Conservation (phyloP, 352 stramenopile species). For the Globisporangium megalacanthum region DNA sequence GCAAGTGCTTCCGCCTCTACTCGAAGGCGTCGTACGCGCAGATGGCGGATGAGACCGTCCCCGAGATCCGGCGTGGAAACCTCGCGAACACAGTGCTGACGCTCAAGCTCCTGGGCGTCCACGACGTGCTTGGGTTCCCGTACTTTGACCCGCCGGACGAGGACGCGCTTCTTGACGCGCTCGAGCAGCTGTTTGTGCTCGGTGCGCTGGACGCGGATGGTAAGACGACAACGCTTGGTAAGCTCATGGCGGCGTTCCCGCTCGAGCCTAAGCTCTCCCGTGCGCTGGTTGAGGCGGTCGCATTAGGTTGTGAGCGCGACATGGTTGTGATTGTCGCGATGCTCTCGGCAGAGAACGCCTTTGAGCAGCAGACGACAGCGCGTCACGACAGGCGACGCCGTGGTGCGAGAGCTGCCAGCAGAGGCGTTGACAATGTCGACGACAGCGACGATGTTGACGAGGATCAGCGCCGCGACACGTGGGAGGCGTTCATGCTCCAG, state of each 20-base stretch:
- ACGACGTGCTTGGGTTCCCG: slow-evolving; percentile 64
- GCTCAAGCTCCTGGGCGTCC: slow-evolving; percentile 66
- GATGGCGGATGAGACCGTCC: slow-evolving; percentile 97
- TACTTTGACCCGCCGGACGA: slow-evolving; percentile 68
- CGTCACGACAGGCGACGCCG: slow-evolving; percentile 2
- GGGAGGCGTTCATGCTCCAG: slow-evolving; percentile 35
- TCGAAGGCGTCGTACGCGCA: slow-evolving; percentile 95
- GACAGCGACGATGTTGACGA: slow-evolving; percentile 8
- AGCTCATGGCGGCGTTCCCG: slow-evolving; percentile 81
- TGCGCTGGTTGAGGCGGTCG: slow-evolving; percentile 57
- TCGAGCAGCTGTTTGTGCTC: slow-evolving; percentile 72
- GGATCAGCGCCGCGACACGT: slow-evolving; percentile 11
- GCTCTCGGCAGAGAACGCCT: slow-evolving; percentile 80
- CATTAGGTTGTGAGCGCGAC: slow-evolving; percentile 49
- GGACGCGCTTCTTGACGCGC: slow-evolving; percentile 64
- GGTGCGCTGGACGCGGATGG: slow-evolving; percentile 50
- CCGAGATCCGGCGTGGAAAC: slow-evolving; percentile 96
- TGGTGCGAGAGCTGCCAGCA: slow-evolving; percentile 8
- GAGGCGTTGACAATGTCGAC: slow-evolving; percentile 16
- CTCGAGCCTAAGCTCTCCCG: slow-evolving; percentile 70
- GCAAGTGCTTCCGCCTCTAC: slow-evolving; percentile 99
- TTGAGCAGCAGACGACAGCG: slow-evolving; percentile 29
- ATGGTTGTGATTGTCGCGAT: slow-evolving; percentile 77
- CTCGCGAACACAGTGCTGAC: slow-evolving; percentile 94
- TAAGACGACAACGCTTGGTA: slow-evolving; percentile 50